Conservation (phyloP, 371 early-diverging fungal species). For the Quaeritorhiza haematococci region DNA sequence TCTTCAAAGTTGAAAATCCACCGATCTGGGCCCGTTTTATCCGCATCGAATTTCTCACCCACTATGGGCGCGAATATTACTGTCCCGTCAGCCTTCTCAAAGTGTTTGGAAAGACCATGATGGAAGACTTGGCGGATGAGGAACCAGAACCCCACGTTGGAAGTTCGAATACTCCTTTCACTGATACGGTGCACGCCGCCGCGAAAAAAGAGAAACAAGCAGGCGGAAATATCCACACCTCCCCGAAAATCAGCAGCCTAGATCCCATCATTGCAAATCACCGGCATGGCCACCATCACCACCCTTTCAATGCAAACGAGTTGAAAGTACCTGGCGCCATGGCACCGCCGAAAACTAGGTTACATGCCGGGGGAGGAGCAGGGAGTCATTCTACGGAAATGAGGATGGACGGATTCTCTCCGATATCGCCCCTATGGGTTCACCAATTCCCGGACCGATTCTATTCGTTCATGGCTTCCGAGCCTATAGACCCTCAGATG, state of each 20-base stretch:
- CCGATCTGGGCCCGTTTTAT: constrained; percentile 75
- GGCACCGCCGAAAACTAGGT: not conserved
- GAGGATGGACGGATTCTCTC: not conserved
- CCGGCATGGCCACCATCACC: not conserved
- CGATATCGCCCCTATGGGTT: not conserved
- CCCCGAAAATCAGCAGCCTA: not conserved
- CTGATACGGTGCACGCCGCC: too few species aligned
- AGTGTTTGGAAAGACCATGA: constrained; percentile 87
- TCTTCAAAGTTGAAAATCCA: constrained; percentile 71
- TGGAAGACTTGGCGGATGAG: constrained; percentile 76
- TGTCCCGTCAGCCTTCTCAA: constrained; percentile 86
- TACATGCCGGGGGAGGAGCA: constrained; percentile 5
- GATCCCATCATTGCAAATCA: not conserved
- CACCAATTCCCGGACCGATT: not conserved
- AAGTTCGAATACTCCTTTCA: too few species aligned
- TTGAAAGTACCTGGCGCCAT: not conserved
- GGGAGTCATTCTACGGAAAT: too few species aligned
- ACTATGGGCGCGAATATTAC: constrained; percentile 88
- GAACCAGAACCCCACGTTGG: too few species aligned
- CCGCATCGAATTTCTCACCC: constrained; percentile 79
- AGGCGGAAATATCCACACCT: not conserved
- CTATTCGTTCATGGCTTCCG: not conserved
- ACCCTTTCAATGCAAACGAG: not conserved
- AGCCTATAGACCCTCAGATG: not conserved
- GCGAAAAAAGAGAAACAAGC: constrained; percentile 17